Conservation (phyloP, 2,329 filamentous ascomycete species). For the Raffaelea arxii region DNA sequence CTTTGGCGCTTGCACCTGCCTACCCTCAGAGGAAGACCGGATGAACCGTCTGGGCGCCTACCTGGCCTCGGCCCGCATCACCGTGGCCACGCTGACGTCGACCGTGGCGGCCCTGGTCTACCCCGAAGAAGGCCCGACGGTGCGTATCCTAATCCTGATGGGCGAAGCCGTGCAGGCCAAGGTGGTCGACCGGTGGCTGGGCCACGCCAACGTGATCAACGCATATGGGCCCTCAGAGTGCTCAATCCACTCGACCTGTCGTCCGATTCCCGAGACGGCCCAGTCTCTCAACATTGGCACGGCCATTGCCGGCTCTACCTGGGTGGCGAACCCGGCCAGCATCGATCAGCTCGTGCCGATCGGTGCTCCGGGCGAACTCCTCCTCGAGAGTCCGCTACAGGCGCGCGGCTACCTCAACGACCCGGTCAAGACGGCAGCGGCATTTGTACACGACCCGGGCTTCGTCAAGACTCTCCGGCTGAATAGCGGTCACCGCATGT, state of each 20-base stretch:
- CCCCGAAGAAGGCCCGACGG: conserved; percentile 28
- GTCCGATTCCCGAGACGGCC: conserved; percentile 31
- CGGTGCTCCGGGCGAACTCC: conserved; percentile 47
- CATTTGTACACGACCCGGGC: conserved; percentile 1
- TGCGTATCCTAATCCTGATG: conserved; percentile 35
- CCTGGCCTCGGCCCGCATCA: conserved; percentile 20
- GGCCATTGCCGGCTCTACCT: conserved; percentile 39
- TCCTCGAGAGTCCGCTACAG: conserved; percentile 47
- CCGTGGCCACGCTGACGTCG: conserved; percentile 29
- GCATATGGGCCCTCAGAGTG: conserved; percentile 40
- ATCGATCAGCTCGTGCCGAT: conserved; percentile 40
- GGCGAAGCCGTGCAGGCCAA: conserved; percentile 21
- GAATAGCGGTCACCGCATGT: background rate
- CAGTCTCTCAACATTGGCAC: conserved; percentile 29
- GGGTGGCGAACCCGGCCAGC: conserved; percentile 44
- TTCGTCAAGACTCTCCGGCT: background rate
- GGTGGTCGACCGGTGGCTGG: conserved; percentile 35
- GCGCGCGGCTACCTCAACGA: conserved; percentile 21
- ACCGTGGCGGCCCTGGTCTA: conserved; percentile 38
- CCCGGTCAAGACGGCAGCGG: conserved; percentile 3
- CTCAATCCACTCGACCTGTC: conserved; percentile 36
- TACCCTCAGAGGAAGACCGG: conserved; percentile 25
- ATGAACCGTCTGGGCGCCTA: background rate
- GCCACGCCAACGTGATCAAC: conserved; percentile 34
- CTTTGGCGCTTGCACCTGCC: conserved; percentile 48